phyloP scores from a whole-genome alignment of 169 alveolate genomes.

The Perkinsus chesapeaki region DNA sequence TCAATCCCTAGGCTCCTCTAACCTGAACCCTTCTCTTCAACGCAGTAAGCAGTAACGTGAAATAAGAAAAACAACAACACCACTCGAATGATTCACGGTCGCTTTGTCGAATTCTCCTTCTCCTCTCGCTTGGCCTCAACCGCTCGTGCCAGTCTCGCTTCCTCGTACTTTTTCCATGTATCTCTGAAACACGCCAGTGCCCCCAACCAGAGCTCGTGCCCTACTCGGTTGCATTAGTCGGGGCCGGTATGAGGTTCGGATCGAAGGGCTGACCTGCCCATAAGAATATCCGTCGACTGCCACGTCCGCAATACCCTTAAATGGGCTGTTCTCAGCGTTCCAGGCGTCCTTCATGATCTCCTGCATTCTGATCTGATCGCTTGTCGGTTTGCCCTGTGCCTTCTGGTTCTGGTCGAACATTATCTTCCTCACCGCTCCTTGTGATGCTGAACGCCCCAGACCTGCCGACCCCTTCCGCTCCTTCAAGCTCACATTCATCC shows the following conservation, averaged over 20 bases:
- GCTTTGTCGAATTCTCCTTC: background rate
- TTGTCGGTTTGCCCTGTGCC: constrained; percentile 62
- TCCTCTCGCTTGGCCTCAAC: background rate
- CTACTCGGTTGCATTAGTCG: background rate
- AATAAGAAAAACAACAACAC: too few species aligned
- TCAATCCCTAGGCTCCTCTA: background rate
- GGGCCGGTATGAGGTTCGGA: background rate
- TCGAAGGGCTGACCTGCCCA: constrained; percentile 9
- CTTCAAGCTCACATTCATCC: background rate
- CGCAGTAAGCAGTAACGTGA: too few species aligned
- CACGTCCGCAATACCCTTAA: constrained; percentile 57
- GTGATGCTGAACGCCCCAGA: background rate
- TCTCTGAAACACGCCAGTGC: background rate
- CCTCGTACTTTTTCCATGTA: background rate
- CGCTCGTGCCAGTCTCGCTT: background rate
- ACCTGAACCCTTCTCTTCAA: too few species aligned
- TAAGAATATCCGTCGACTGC: constrained; percentile 14
- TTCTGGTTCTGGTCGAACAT: constrained; percentile 71
- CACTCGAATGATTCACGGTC: too few species aligned
- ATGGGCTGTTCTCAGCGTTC: constrained; percentile 75
- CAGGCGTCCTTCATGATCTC: constrained; percentile 64
- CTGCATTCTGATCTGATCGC: constrained; percentile 66
- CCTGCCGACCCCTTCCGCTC: too few species aligned
- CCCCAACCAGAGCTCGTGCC: background rate
- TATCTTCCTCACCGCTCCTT: constrained; percentile 61